Conservation (phyloP, 768 basidiomycete genomes). For the Mycena galericulata region DNA sequence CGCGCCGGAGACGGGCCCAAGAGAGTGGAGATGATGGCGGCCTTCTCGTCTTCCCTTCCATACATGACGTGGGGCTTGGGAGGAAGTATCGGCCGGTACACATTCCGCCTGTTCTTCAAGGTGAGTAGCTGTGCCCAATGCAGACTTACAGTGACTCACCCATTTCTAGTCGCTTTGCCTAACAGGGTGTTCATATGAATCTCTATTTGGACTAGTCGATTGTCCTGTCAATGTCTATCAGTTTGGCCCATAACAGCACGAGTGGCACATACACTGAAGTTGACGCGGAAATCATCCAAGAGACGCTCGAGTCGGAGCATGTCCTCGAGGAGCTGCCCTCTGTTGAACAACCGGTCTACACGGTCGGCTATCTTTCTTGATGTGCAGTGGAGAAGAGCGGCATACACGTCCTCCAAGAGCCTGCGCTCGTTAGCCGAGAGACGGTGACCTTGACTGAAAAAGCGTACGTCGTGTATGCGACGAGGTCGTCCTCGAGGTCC, state of each 20-base stretch:
- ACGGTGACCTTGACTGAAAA: background rate
- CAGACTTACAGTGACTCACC: too few relatives aligned
- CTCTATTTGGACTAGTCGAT: slow-evolving; percentile 30
- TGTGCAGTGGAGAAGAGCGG: slow-evolving; percentile 27
- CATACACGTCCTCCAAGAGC: slow-evolving; percentile 22
- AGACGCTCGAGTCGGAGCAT: slow-evolving; percentile 34
- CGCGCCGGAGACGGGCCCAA: slow-evolving; percentile 20
- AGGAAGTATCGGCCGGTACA: slow-evolving; percentile 27
- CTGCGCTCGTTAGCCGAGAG: slow-evolving; percentile 9
- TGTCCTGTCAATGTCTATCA: slow-evolving; percentile 22
- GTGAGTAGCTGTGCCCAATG: background rate
- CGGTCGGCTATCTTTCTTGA: slow-evolving; percentile 27
- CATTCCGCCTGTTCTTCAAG: background rate
- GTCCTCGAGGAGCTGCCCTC: slow-evolving; percentile 29
- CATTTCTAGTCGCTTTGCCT: slow-evolving; percentile 10
- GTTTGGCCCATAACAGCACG: background rate
- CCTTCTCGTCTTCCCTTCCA: slow-evolving; percentile 29
- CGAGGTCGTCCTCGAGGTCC: slow-evolving; percentile 30
- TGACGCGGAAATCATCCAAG: slow-evolving; percentile 35
- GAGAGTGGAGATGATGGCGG: slow-evolving; percentile 23
- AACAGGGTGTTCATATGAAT: slow-evolving; percentile 34
- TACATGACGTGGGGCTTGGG: slow-evolving; percentile 33
- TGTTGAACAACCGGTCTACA: slow-evolving; percentile 28
- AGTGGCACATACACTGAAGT: slow-evolving; percentile 29
- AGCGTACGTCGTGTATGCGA: slow-evolving; percentile 22